Evolutionary conservation across 2,329 filamentous ascomycete genomes (phyloP).

Genomic region (Colletotrichum sp.): DNA sequence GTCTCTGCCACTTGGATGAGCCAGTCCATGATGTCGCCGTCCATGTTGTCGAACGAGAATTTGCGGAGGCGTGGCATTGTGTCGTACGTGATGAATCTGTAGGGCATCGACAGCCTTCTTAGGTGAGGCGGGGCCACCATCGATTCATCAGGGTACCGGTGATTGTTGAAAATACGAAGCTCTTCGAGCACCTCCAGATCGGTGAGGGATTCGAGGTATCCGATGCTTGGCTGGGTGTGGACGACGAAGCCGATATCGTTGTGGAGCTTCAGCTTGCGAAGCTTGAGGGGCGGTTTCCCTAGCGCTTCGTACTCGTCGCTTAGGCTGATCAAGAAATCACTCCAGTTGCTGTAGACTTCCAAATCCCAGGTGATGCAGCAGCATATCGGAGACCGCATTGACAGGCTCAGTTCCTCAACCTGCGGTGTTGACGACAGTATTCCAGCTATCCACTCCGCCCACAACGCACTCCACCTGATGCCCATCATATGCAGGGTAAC

Average conservation of each 20-base stretch:
- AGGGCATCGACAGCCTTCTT: neutral
- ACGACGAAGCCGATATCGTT: accelerated
- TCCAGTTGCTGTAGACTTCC: neutral
- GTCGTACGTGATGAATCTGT: neutral
- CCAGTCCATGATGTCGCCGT: neutral
- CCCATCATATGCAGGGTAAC: neutral
- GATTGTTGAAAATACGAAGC: neutral
- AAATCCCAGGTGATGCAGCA: too few species aligned
- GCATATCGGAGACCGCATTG: too few species aligned
- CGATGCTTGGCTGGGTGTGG: neutral
- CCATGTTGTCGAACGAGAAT: neutral
- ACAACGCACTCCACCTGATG: neutral
- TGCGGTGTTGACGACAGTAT: accelerated
- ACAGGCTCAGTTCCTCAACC: neutral
- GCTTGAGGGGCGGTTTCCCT: neutral
- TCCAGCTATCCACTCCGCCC: neutral
- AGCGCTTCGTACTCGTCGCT: neutral
- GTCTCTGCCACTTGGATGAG: neutral
- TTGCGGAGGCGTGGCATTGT: neutral
- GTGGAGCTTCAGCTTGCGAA: accelerated
- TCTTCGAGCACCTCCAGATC: neutral
- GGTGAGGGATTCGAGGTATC: accelerated
- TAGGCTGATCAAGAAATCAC: neutral
- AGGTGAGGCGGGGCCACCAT: too few species aligned
- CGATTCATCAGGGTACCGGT: accelerated